Evolutionary conservation across 176 grass and related monocot species (phyloP), one percentile per base, ranked within the genome.

Genomic region (Coix lacrymajobi): DNA sequence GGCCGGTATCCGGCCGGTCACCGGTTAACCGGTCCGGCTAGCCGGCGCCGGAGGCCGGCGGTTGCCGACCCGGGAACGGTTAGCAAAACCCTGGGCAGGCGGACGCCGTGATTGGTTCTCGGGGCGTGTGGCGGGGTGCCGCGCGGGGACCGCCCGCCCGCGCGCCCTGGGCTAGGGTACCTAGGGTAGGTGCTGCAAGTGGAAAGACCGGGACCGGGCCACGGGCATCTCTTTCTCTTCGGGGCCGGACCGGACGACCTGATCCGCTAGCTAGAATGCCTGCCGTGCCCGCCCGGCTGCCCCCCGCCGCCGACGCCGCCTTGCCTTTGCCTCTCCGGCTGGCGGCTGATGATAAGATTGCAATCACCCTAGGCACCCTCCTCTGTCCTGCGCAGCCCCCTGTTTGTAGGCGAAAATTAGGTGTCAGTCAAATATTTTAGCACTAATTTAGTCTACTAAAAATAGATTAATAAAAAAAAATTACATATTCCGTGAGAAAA

Each of bases 61-160:
- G n/a, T n/a, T n/a, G n/a, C n/a, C n/a, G n/a, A n/a, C n/a, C n/a
- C n/a, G n/a, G n/a, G n/a, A n/a, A n/a, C n/a, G n/a, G n/a, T n/a
- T n/a, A n/a, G n/a, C n/a, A n/a, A n/a, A n/a, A n/a, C n/a, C n/a
- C n/a, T n/a, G n/a, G n/a, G n/a, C 13, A 56, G 20, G 46, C 9
- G 29, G 39, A 5, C 24, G 14, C 46, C 66, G 58, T 71, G 88
- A 90, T 90, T 90, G 84, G 88, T 74, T 83, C 83, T 86, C 25
- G 84, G 84, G 73, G 46, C 46, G 73, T 33, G 88, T 73, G 79
- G 66, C 73, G 40, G 25, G 69, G 69, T 45, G 69, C 12, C 29
- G 49, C 66, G 66, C 12, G 79, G 73, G 84, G 87, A 89, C 87
- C 70, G 33, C 37, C 66, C 20, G 39, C 61, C 15, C 20, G 58